These are phyloP conservation scores for Blastocystis hominis DNA, from an alignment of 352 stramenopile genomes.

Conservation along the genomic window DNA sequence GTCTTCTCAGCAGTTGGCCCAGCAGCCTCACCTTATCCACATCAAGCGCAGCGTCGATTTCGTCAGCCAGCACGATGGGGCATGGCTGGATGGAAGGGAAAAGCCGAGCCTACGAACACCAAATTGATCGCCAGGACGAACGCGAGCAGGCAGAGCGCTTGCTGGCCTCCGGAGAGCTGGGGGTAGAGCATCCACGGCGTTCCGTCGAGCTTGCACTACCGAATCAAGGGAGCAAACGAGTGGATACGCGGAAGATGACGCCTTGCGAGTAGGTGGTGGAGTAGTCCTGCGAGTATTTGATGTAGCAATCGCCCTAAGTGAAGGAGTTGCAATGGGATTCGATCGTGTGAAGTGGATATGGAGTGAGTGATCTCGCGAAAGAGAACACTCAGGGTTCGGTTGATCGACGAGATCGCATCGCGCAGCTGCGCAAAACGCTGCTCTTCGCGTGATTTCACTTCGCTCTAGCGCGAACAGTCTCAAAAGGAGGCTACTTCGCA, in stretches of 20 bases:
- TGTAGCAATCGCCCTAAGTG: constrained; percentile 43
- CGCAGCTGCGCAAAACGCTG: background rate
- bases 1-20: background rate
- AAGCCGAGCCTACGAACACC: background rate
- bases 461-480: background rate
- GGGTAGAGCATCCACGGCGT: constrained; percentile 37
- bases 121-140: constrained; percentile 45
- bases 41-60: constrained; percentile 42
- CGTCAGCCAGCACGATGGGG: constrained; percentile 32
- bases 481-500: background rate
- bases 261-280: background rate
- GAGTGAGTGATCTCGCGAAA: constrained; percentile 15
- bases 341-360: background rate
- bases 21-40: constrained; percentile 30
- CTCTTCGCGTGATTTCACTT: background rate
- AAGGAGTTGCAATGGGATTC: background rate
- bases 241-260: background rate
- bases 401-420: background rate
- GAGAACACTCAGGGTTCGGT: background rate
- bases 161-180: constrained; percentile 34
- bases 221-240: too few relatives aligned
- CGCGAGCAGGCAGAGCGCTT: constrained; percentile 26
- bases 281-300: constrained; percentile 31
- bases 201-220: constrained; percentile 44
- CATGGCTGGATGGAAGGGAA: background rate